Percentiles rank a stretch among this genome's conserved stretches.
Evolutionary conservation across 495 filamentous ascomycete genomes (phyloP).

Genomic region (Friedmanniomyces simplex): DNA sequence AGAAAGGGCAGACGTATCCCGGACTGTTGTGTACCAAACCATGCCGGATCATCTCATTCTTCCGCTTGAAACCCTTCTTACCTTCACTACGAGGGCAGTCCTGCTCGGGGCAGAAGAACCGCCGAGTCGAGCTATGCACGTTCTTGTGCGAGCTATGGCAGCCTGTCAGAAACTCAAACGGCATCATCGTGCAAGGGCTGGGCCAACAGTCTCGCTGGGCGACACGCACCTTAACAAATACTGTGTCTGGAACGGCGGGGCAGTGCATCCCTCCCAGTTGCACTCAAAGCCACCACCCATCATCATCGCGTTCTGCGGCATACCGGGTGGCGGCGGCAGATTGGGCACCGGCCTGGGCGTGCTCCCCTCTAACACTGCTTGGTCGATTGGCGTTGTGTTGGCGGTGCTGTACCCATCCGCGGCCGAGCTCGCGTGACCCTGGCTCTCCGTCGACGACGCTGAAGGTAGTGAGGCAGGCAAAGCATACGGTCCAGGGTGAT

Average conservation of each 20-base stretch:
- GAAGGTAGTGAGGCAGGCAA: constrained; percentile 22
- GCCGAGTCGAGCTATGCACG: constrained; percentile 81
- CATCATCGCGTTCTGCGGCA: constrained; percentile 19
- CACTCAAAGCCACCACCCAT: constrained; percentile 45
- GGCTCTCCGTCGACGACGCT: constrained; percentile 25
- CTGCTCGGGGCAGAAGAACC: constrained; percentile 81
- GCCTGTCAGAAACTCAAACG: not conserved
- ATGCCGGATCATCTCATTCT: constrained; percentile 99
- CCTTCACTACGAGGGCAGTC: constrained; percentile 69
- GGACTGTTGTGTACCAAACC: constrained; percentile 91
- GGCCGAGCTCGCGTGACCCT: constrained; percentile 24
- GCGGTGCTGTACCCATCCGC: constrained; percentile 28
- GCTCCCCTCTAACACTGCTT: constrained; percentile 24
- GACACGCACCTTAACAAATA: constrained; percentile 60
- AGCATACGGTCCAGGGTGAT: constrained; percentile 17
- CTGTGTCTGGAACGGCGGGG: constrained; percentile 86
- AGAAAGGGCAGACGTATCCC: constrained; percentile 95
- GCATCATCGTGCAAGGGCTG: not conserved
- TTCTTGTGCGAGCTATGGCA: constrained; percentile 84
- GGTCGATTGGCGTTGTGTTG: constrained; percentile 23
- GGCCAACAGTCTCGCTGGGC: not conserved
- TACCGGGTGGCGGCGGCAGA: constrained; percentile 19
- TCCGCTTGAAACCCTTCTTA: constrained; percentile 94
- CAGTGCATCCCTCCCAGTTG: constrained; percentile 64
- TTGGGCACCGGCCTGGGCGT: constrained; percentile 22